These are phyloP conservation scores for Grosmannia serpens DNA, from an alignment of 2,329 filamentous ascomycete genomes.

Conservation along the genomic window DNA sequence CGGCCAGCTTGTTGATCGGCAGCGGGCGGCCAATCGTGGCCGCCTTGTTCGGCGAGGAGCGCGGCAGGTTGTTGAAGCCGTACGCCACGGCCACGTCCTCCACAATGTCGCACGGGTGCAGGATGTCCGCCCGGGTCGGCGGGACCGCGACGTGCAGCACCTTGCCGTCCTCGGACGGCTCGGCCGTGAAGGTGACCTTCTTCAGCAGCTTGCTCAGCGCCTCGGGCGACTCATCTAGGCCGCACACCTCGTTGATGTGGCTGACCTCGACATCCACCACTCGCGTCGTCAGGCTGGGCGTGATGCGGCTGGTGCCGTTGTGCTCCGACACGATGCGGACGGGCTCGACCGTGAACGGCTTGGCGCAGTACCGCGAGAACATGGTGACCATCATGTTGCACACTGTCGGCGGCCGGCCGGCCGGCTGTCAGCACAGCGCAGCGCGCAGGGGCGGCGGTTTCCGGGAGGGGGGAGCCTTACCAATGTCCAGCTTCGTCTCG, in stretches of 20 bases:
- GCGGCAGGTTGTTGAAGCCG: conserved; percentile 91
- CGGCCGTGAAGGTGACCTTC: conserved; percentile 81
- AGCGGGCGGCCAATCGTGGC: conserved; percentile 79
- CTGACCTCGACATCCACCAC: conserved; percentile 72
- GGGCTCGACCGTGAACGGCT: conserved; percentile 87
- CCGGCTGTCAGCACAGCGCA: background rate
- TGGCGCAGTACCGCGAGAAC: conserved; percentile 85
- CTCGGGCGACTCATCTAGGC: conserved; percentile 61
- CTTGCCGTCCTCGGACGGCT: conserved; percentile 58
- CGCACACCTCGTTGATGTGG: conserved; percentile 90
- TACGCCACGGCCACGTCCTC: conserved; percentile 95
- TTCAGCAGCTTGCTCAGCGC: conserved; percentile 68
- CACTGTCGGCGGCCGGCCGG: no score
- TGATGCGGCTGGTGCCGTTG: conserved; percentile 71
- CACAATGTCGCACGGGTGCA: conserved; percentile 94
- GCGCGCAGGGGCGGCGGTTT: background rate
- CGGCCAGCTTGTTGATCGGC: conserved; percentile 84
- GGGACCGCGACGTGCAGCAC: conserved; percentile 75
- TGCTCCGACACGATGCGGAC: conserved; percentile 87
- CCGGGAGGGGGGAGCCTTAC: conserved; percentile 25
- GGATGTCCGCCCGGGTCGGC: conserved; percentile 81
- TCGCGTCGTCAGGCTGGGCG: conserved; percentile 69
- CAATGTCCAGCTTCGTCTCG: conserved; percentile 90
- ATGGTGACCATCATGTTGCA: conserved; percentile 86
- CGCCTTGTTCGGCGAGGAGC: conserved; percentile 74